Base-by-base conservation (phyloP, 208 protist species). In the Histomonas meleagridis region DNA sequence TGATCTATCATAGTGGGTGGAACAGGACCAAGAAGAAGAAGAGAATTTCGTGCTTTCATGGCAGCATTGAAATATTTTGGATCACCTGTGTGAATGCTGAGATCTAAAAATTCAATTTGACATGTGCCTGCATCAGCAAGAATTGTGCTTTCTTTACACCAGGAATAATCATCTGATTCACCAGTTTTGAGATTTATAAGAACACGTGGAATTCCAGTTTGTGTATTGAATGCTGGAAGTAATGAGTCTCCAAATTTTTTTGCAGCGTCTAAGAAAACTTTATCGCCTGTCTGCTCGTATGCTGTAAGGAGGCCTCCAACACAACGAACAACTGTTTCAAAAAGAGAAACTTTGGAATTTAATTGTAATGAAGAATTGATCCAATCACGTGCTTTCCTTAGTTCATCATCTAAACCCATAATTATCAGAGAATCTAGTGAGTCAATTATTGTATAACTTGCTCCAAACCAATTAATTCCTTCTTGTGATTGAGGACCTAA, bases 261-360 rank as follows among this genome's bases (percentile, higher is more conserved):
- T 0, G 55, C 86, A 9, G 12, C 49, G 10, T 91, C 51, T 40
- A 55, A 93, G 91, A 86, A 95, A 92, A 12, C 91, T 46, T 0
- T 94, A 38, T 96, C 93, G 26, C 79, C 40, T 26, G 94, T 94
- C 12, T 96, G 81, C 9, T 95, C 62, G 81, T 95, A 96, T 9
- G 94, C 95, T 38, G 95, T 79, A 0, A 97, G 62, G 43, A 96
- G 93, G 26, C 94, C 95, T 40, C 95, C 95, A 18, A 96, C 23
- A 57, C 94, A 91, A 46, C 95, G 53, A 92, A 96, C 97, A 21
- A 28, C 94, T 26, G 94, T 94, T 92, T 96, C 95, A 93, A 96
- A 96, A 16, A 95, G 55, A 43, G 91, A 95, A n/a, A 57, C 46
- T 35, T 49, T 72, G 1, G 46, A 40, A 49, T 57, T 51, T 38